Percentiles rank a stretch among this genome's conserved stretches.
Evolutionary conservation across 129 eudicot genomes (phyloP).

Genomic region (Flaveria trinervia): DNA sequence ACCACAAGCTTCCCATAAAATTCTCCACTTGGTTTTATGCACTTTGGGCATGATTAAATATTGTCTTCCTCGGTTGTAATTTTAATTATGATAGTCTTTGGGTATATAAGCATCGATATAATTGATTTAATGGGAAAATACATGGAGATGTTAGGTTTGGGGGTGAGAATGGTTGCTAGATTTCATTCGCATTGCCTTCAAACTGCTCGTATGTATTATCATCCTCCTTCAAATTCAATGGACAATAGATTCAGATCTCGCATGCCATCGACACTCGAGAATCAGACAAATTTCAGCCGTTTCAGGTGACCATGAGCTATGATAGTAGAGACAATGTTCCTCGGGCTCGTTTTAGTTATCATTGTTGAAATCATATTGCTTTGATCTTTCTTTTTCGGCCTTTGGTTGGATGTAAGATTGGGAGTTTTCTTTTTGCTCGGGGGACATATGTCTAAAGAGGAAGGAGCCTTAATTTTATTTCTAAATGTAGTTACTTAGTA

Average conservation of each 20-base stretch:
- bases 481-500: no score
- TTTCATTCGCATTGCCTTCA: slow-evolving; percentile 83
- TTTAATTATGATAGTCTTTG: background rate
- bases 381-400: background rate
- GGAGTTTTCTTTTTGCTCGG: background rate
- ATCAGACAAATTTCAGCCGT: background rate
- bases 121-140: slow-evolving; percentile 52
- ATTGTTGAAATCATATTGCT: background rate
- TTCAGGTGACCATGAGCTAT: background rate
- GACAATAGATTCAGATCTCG: background rate
- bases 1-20: slow-evolving; percentile 9
- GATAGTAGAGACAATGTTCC: slow-evolving; percentile 6
- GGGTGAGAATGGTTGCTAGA: slow-evolving; percentile 60
- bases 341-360: background rate
- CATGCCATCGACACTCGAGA: background rate
- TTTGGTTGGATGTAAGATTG: background rate
- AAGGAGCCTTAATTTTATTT: no score
- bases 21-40: background rate
- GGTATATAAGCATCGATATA: background rate
- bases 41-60: background rate
- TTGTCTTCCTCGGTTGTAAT: background rate
- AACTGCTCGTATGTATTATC: slow-evolving; percentile 38
- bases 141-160: slow-evolving; percentile 52
- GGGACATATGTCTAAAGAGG: no score
- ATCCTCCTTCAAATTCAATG: slow-evolving; percentile 51